A percentile compares a stretch with the other conserved stretches of the same genome.
Conservation (phyloP, 176 grass and related monocot genomes). For the Neostapfia colusana region DNA sequence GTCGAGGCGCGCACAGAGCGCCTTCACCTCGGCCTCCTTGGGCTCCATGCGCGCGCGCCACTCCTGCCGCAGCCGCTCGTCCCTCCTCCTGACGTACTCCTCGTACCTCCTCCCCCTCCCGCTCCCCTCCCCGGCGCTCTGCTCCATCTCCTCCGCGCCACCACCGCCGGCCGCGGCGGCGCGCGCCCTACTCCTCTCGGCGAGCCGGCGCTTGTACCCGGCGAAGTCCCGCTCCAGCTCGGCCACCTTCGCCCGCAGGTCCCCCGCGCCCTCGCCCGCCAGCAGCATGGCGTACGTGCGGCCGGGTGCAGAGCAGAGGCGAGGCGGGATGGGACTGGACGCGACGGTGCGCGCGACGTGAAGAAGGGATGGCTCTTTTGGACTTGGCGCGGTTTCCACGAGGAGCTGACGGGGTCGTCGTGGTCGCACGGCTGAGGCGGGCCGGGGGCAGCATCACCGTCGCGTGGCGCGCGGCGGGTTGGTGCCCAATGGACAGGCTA, state of each 20-base stretch:
- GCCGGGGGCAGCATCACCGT: neutral
- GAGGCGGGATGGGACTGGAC: too few relatives aligned
- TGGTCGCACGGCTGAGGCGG: neutral
- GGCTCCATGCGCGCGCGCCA: conserved; percentile 54
- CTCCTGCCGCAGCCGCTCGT: conserved; percentile 51
- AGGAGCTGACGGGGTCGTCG: conserved; percentile 37
- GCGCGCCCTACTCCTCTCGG: neutral
- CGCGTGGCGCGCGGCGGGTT: neutral
- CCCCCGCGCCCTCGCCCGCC: neutral
- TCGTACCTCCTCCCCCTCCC: conserved; percentile 41
- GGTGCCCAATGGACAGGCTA: neutral
- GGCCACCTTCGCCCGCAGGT: conserved; percentile 57
- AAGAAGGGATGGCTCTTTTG: neutral
- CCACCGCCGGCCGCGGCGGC: neutral
- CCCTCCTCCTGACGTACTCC: conserved; percentile 45
- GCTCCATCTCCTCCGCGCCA: neutral
- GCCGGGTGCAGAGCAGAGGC: neutral
- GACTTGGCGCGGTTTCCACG: conserved; percentile 14
- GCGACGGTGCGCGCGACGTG: too few relatives aligned
- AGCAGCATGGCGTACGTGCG: neutral
- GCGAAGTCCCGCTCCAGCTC: conserved; percentile 63
- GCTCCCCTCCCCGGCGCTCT: neutral
- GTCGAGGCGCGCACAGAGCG: conserved; percentile 57
- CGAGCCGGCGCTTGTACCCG: conserved; percentile 52
- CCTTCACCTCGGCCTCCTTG: conserved; percentile 62